A percentile compares a stretch with the other conserved stretches of the same genome.
Evolutionary conservation across 768 basidiomycete species (phyloP).

Genomic region (Kwoniella heveanensis): DNA sequence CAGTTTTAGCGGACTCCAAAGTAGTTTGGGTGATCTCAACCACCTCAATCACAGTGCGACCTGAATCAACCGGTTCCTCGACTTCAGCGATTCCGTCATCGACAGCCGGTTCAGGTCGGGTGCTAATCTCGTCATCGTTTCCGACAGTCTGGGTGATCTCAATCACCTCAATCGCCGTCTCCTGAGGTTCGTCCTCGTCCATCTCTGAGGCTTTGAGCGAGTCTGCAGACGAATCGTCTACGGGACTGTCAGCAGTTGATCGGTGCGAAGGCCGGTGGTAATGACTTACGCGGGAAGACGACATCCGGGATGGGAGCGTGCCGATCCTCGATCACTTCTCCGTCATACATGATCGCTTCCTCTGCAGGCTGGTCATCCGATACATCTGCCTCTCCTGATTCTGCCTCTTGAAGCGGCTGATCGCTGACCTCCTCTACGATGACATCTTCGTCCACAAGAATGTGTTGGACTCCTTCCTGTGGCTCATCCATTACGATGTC

Average conservation of each 20-base stretch:
- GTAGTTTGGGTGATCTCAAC: not conserved
- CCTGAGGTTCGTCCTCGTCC: not conserved
- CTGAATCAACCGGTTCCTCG: not conserved
- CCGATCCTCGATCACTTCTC: conserved; percentile 19
- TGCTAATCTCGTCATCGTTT: not conserved
- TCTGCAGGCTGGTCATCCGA: not conserved
- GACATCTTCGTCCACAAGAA: not conserved
- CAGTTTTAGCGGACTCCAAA: not conserved
- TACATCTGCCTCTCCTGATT: not conserved
- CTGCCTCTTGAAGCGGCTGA: not conserved
- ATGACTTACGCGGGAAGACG: not conserved
- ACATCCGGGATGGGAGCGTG: not conserved
- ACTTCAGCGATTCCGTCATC: not conserved
- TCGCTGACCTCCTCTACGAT: not conserved
- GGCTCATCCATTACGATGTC: not conserved
- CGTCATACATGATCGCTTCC: conserved; percentile 18
- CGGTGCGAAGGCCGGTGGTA: not conserved
- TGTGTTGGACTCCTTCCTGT: not conserved
- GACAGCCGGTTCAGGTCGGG: not conserved
- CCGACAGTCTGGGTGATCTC: not conserved
- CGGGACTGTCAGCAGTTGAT: not conserved
- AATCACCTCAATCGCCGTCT: not conserved
- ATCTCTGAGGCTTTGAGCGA: not conserved
- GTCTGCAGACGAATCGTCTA: not conserved
- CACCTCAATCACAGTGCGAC: not conserved